phyloP scores from a whole-genome alignment of 805 yeast genomes.

The Teunomyces tritomae region DNA sequence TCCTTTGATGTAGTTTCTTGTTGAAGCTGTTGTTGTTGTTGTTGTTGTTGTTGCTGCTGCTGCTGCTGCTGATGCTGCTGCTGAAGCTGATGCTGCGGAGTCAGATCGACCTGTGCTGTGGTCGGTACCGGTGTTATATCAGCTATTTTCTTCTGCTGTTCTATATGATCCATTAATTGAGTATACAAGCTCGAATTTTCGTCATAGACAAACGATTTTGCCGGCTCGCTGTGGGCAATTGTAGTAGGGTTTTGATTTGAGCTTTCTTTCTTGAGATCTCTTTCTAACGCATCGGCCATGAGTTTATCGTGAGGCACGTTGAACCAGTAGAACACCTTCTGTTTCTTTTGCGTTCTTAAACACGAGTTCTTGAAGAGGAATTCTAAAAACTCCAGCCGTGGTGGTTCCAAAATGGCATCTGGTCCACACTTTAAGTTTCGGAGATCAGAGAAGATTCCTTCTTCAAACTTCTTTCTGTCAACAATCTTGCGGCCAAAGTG shows the following conservation, averaged over 20 bases:
- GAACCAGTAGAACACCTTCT: slow-evolving; percentile 95
- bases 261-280: slow-evolving; percentile 81
- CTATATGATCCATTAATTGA: slow-evolving; percentile 51
- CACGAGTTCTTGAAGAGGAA: slow-evolving; percentile 85
- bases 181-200: slow-evolving; percentile 47
- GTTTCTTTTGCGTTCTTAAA: slow-evolving; percentile 91
- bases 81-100: background rate
- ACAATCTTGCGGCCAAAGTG: slow-evolving; percentile 83
- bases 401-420: slow-evolving; percentile 84
- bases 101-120: background rate
- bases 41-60: no score
- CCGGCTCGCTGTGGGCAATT: slow-evolving; percentile 70
- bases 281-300: slow-evolving; percentile 88
- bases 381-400: slow-evolving; percentile 79
- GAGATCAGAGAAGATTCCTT: slow-evolving; percentile 89
- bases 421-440: slow-evolving; percentile 82
- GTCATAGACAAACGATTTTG: slow-evolving; percentile 71
- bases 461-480: slow-evolving; percentile 93
- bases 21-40: background rate
- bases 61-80: background rate
- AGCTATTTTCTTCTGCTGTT: slow-evolving; percentile 18
- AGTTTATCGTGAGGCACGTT: slow-evolving; percentile 91
- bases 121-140: background rate
- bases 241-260: slow-evolving; percentile 67
- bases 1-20: background rate